Conservation (phyloP, 129 eudicot species). For the carrot (Daucus carota) region DNA sequence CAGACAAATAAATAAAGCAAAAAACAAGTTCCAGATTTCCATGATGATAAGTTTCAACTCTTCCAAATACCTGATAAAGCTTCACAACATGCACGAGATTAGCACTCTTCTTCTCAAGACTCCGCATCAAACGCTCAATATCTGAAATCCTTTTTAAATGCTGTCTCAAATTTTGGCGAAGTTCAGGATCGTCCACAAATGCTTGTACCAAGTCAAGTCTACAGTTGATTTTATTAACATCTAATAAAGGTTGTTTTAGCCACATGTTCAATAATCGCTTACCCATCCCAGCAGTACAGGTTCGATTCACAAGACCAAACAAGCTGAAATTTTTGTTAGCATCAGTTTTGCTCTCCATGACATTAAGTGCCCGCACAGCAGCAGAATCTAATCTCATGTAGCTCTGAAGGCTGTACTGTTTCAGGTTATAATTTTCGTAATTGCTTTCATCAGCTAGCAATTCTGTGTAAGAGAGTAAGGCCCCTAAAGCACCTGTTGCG, state of each 20-base stretch:
- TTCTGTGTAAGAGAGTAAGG: conserved; percentile 67
- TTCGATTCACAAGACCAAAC: conserved; percentile 91
- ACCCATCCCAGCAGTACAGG: conserved; percentile 98
- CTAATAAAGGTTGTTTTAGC: conserved; percentile 88
- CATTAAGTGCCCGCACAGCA: conserved; percentile 92
- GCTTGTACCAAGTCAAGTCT: conserved; percentile 90
- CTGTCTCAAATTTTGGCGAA: conserved; percentile 84
- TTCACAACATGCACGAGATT: conserved; percentile 69
- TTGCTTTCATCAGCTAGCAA: conserved; percentile 84
- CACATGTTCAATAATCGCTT: conserved; percentile 86
- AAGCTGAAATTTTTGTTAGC: conserved; percentile 89
- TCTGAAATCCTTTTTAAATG: conserved; percentile 84
- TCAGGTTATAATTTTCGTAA: conserved; percentile 53
- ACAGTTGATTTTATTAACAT: conserved; percentile 59
- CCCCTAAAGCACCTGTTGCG: conserved; percentile 73
- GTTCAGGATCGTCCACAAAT: conserved; percentile 85
- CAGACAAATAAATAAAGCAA: background rate
- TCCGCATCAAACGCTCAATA: conserved; percentile 63
- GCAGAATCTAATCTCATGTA: conserved; percentile 98
- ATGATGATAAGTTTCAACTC: background rate
- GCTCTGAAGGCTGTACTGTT: conserved; percentile 56
- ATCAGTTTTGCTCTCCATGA: conserved; percentile 95
- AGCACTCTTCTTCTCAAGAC: conserved; percentile 65
- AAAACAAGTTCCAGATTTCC: background rate
- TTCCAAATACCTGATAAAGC: conserved; percentile 72